These are phyloP conservation scores for Peronospora tabacina DNA, from an alignment of 352 stramenopile species.

Conservation along the genomic window DNA sequence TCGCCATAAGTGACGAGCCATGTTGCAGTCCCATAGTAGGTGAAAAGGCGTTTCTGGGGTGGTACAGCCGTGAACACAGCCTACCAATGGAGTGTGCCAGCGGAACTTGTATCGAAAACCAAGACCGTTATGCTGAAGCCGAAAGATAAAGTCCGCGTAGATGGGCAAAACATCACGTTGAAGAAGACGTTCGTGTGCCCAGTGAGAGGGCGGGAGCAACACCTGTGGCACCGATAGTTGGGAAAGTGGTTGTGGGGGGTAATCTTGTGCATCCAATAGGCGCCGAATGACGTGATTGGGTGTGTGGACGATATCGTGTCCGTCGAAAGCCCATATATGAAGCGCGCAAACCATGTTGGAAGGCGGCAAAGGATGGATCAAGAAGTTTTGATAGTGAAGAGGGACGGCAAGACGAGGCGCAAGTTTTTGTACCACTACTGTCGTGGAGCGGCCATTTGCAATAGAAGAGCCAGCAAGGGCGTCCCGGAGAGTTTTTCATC, in stretches of 20 bases:
- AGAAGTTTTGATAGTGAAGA: not conserved
- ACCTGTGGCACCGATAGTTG: not conserved
- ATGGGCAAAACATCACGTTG: constrained; percentile 2
- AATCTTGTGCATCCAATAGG: not conserved
- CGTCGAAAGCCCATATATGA: not conserved
- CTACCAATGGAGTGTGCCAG: not conserved
- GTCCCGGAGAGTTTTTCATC: not conserved
- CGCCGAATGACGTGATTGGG: not conserved
- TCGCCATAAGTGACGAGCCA: not conserved
- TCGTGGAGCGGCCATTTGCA: not conserved
- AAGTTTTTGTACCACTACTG: not conserved
- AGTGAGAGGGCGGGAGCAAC: not conserved
- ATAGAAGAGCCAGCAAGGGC: not conserved
- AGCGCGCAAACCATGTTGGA: not conserved
- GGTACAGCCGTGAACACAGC: constrained; percentile 1
- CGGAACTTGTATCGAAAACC: constrained; percentile 7
- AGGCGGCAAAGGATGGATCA: not conserved
- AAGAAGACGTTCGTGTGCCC: not conserved
- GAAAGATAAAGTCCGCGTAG: constrained; percentile 1
- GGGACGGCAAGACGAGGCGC: not conserved
- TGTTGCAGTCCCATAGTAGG: constrained; percentile 5
- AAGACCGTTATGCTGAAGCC: constrained; percentile 3
- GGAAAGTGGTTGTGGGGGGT: not conserved
- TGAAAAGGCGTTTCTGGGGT: not conserved
- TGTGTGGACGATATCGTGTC: not conserved